Base-by-base conservation (phyloP, 108 stramenopile genomes). In the Skeletonema marinoi region DNA sequence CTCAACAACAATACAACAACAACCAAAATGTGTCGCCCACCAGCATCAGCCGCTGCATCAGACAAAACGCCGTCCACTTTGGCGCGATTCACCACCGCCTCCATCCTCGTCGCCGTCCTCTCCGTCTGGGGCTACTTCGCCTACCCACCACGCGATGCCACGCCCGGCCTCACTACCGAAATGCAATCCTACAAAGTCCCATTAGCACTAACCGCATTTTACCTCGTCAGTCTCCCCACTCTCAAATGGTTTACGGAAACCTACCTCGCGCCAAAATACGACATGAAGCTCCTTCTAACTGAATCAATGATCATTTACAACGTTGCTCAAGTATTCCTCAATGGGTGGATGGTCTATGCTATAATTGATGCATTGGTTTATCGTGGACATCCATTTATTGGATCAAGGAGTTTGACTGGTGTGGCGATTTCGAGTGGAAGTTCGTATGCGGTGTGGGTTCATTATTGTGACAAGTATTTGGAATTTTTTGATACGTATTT, bases 401-500 rank as follows among this genome's bases (percentile, higher is more conserved):
- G 96, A 63, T 66, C 56, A 62, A 32, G 66, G 44, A 50, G 70
- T 66, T 39, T 89, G 78, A 16, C 85, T 72, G 70, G 67, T 68
- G 84, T 93, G 66, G 70, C 84, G 9, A 73, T 88, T 44, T 30
- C 84, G 54, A 87, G 83, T 38, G 94, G 94, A 13, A 83, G 86
- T 25, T 86, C 87, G 29, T 93, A 88, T 80, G 90, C 98, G 38
- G 85, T 99, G 30, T 99, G 96, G 95, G 87, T 99, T 13, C 98
- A 99, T 83, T 99, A 99, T 82, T 81, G 96, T 63, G 91, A 96
- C 76, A 99, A 99, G 89, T 92, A 95, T 71, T 80, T 94, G 48
- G 99, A 99, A 72, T 99, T 98, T 86, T 81, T 98, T 38, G 99
- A 99, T 83, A 99, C 99, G 1, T 82, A 97, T 66, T 99, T 99